Evolutionary conservation across 768 basidiomycete genomes (phyloP), one percentile per base, ranked within the genome.

Genomic region (Boletus tomentosulus): DNA sequence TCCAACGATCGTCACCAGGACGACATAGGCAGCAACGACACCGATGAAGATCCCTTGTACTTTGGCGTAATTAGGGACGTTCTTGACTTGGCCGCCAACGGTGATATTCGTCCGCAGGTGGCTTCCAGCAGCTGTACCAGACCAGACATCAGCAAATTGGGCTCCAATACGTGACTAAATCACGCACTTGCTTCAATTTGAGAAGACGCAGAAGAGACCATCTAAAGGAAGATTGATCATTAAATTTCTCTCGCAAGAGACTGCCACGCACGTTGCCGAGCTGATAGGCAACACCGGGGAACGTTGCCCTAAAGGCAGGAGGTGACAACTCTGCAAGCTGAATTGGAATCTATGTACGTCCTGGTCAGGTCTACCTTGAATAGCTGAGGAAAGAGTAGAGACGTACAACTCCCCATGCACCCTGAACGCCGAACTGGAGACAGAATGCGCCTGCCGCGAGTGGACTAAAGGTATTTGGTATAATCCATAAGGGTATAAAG

Each of bases 31-130:
- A 0, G 87, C 79, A 15, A 97, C 86, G 22, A 80, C 75, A 16
- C 93, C 93, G 44, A 97, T 85, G 38, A 97, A 76, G 64, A 97
- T 93, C n/a, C 88, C 90, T 73, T 91, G 88, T 9, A 90, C 89
- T 9, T 68, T 87, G 3, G 85, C 87, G 60, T 89, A 90, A 64
- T 90, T 79, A 3, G 83, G 70, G 0, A 84, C 84, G 16, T 61
- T 62, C 15, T 66, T 70, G 3, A 68, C 60, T 5, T 56, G 46
- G 1, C 82, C 83, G 13, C 72, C 54, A 41, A 60, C 53, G 9
- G 70, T 56, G 47, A 87, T 68, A 3, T 73, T 82, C 0, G 81
- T 87, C 53, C 68, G 70, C 27, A 87, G 63, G 35, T 82, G 64
- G 16, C 74, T 73, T 22, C 79, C 85, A 30, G 85, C 91, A 30